phyloP scores from a whole-genome alignment of 1,139 yeast species.

The Meyerozyma guilliermondii region DNA sequence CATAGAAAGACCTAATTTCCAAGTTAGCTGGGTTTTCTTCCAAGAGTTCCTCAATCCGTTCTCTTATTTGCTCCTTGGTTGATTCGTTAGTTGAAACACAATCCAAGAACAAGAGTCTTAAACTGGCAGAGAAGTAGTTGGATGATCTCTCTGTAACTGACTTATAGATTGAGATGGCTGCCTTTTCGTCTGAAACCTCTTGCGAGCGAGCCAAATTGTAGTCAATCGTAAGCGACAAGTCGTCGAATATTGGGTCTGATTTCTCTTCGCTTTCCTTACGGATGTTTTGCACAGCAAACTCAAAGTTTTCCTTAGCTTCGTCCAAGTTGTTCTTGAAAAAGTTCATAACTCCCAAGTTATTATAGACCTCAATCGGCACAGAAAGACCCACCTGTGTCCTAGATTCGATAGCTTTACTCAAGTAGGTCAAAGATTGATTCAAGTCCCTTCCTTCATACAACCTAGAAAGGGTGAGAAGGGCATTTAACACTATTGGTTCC shows the following conservation, averaged over 20 bases:
- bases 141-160: conserved; percentile 57
- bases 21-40: conserved; percentile 54
- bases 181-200: conserved; percentile 43
- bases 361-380: conserved; percentile 65
- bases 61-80: conserved; percentile 40
- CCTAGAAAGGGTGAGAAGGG: conserved; percentile 61
- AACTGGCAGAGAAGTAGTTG: conserved; percentile 68
- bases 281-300: conserved; percentile 8
- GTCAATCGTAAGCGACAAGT: conserved; percentile 43
- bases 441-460: conserved; percentile 62
- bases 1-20: conserved; percentile 86
- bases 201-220: conserved; percentile 62
- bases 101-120: conserved; percentile 60
- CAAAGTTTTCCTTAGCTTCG: conserved; percentile 16
- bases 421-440: conserved; percentile 51
- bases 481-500: conserved; percentile 66
- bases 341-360: conserved; percentile 83
- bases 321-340: conserved; percentile 60
- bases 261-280: not conserved
- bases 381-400: conserved; percentile 38
- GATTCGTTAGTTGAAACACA: conserved; percentile 25
- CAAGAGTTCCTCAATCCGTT: conserved; percentile 53
- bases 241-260: conserved; percentile 22
- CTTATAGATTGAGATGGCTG: conserved; percentile 51
- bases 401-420: conserved; percentile 54